Base-by-base conservation (phyloP, 768 basidiomycete species). In the Leccinum longicurvipes region DNA sequence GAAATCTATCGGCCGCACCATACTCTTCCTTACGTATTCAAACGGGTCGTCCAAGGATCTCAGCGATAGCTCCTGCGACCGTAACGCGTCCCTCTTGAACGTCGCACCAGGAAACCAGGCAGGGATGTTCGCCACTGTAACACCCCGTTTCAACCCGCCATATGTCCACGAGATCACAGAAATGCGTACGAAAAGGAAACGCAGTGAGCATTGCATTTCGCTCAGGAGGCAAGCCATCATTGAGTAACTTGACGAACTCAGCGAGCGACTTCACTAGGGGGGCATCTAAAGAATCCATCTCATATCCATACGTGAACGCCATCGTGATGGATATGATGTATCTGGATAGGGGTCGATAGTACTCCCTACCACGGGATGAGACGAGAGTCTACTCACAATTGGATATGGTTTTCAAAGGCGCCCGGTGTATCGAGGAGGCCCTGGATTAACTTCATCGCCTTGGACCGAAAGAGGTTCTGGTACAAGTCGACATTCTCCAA, bases 291-390 rank as follows among this genome's bases (percentile, higher is more conserved):
- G 68, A 68, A 42, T 61, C 47, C 15, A 39, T 59, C 48, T 72
- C 61, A 11, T 69, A 70, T 32, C 68, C 68, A 45, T 69, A 72
- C 2, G 70, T 72, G 45, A 62, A 57, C 4, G 56, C 54, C 70
- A 69, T 72, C 1, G 68, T 72, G 32, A 72, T 66, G 21, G 70
- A 72, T 32, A 67, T 51, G 34, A 72, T 64, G 19, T 71, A 70
- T 31, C 70, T 72, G 19, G 3, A 29, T 6, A 34, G 39, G n/a
- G 14, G 19, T 58, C 52, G 51, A 39, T 31, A 25, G 28, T 24
- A 15, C 25, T 25, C 39, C 17, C 11, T 15, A 42, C 48, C 25
- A 27, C 36, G 12, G 31, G 19, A 12, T 25, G 0, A 6, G n/a
- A 41, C 6, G 2, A 9, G n/a, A 3, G 47, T 5, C 12, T 12